Conservation (phyloP, 305 asterid species). For the Fraxinus albicans region DNA sequence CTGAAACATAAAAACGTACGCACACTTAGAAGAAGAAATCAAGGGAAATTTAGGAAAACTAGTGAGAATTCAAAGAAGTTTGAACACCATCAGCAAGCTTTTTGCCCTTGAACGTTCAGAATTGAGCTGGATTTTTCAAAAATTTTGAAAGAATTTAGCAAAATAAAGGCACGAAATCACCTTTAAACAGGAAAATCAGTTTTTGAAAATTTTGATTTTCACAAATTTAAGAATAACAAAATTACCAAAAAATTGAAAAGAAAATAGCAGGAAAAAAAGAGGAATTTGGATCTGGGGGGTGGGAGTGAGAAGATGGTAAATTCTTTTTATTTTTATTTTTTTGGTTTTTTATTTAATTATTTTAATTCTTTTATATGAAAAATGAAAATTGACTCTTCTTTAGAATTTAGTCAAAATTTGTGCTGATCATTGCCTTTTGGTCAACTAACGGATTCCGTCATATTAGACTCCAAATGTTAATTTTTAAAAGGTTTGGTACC, state of each 20-base stretch:
- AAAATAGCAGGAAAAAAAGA: slow-evolving; percentile 17
- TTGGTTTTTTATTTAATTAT: no score
- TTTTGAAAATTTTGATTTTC: slow-evolving; percentile 29
- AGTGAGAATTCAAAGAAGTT: neutral
- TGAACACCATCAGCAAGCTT: neutral
- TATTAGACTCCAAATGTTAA: no score
- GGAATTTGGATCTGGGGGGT: slow-evolving; percentile 16
- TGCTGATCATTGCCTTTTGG: neutral
- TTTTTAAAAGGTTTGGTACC: neutral
- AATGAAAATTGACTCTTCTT: no score
- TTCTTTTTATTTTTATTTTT: no score
- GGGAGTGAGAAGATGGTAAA: no score
- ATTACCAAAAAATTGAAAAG: slow-evolving; percentile 25
- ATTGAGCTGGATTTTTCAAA: slow-evolving; percentile 23
- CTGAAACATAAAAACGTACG: neutral
- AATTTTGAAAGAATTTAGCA: slow-evolving; percentile 36
- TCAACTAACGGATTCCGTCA: neutral
- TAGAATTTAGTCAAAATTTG: neutral
- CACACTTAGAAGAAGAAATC: neutral
- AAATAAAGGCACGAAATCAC: slow-evolving; percentile 30
- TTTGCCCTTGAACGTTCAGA: slow-evolving; percentile 18
- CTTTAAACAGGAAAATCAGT: slow-evolving; percentile 27
- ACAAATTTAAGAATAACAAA: slow-evolving; percentile 29
- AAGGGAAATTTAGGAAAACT: slow-evolving; percentile 21
- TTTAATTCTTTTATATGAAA: no score